Percentiles rank a stretch among this genome's conserved stretches.
Conservation (phyloP, 225 moss, liverwort and hornwort genomes). For the Marchantia polymorpha region DNA sequence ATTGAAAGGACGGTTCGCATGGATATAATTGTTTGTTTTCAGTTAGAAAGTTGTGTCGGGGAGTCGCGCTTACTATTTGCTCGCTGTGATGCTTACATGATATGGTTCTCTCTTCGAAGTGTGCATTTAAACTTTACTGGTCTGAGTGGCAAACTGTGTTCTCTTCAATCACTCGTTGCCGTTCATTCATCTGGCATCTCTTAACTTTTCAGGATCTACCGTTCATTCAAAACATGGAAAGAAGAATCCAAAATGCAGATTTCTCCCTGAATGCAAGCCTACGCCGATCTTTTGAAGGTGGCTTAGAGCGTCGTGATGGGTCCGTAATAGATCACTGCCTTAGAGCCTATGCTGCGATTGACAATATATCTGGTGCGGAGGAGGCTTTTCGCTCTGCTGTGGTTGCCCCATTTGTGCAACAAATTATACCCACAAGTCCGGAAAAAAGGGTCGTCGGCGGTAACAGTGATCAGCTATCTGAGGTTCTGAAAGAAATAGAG, state of each 20-base stretch:
- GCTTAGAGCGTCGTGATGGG: slow-evolving; percentile 74
- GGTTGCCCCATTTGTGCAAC: slow-evolving; percentile 71
- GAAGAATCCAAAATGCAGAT: slow-evolving; percentile 68
- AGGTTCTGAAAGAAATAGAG: slow-evolving; percentile 60
- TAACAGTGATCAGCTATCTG: slow-evolving; percentile 56
- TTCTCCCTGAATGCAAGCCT: slow-evolving; percentile 65
- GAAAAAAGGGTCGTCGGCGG: slow-evolving; percentile 49
- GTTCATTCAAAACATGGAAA: slow-evolving; percentile 80
- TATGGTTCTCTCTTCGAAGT: too few species aligned
- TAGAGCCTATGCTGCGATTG: slow-evolving; percentile 84
- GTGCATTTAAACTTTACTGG: not conserved
- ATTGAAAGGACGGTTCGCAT: not conserved
- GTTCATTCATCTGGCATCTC: not conserved
- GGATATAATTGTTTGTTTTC: too few species aligned
- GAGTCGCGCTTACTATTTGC: too few species aligned
- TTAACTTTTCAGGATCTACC: slow-evolving; percentile 58
- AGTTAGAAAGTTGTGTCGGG: too few species aligned
- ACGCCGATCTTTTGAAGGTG: slow-evolving; percentile 74
- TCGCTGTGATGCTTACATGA: too few species aligned
- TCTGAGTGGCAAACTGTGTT: not conserved
- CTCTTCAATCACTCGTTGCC: not conserved
- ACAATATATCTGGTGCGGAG: slow-evolving; percentile 78
- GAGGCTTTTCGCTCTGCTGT: slow-evolving; percentile 80
- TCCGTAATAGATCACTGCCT: slow-evolving; percentile 79
- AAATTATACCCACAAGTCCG: slow-evolving; percentile 50